These are phyloP conservation scores for Carex cristatella DNA, from an alignment of 176 grass and related monocot species.

Conservation along the genomic window DNA sequence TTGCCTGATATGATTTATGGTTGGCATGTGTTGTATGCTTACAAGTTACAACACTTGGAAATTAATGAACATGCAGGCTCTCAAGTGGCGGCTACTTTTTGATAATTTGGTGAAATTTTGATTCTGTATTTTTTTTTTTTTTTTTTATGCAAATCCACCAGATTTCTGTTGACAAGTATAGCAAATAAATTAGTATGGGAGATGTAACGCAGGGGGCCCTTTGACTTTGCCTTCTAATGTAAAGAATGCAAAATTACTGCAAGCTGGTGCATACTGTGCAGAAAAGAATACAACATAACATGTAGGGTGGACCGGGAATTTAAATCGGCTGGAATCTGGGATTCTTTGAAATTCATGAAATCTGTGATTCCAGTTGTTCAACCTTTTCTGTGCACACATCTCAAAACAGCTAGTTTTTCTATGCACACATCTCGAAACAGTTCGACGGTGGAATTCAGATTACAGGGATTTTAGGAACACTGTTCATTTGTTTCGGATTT, in stretches of 20 bases:
- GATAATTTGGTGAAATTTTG: not conserved
- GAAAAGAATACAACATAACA: not conserved
- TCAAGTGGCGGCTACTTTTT: not conserved
- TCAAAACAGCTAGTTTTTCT: no score
- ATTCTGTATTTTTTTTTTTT: not conserved
- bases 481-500: no score
- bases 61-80: not conserved
- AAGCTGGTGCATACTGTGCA: not conserved
- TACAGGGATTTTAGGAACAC: no score
- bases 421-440: no score
- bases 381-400: no score
- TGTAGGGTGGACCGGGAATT: not conserved
- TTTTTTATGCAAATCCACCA: no score
- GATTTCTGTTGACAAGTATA: not conserved
- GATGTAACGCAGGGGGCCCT: not conserved
- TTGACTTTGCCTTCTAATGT: not conserved
- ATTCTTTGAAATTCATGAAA: no score
- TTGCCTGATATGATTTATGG: not conserved
- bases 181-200: not conserved
- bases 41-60: not conserved
- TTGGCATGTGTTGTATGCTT: slow-evolving; percentile 10
- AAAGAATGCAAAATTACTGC: not conserved
- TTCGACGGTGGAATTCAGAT: no score
- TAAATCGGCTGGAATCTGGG: no score
- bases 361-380: no score